Base-by-base conservation (phyloP, 257 asterid species). In the Nicotiana benthamiana region DNA sequence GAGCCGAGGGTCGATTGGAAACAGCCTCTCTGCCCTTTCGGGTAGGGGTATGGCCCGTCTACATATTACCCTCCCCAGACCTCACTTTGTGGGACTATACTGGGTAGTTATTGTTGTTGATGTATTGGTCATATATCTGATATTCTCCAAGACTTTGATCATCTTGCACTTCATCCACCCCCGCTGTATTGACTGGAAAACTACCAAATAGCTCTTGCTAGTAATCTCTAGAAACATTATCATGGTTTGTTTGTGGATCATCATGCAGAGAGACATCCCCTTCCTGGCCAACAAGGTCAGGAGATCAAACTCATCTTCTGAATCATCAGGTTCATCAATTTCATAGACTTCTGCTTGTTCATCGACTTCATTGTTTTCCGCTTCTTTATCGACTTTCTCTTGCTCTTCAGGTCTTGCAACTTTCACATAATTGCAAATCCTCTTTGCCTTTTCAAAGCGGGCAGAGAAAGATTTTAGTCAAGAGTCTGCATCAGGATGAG, bases 121-220 rank as follows among this genome's bases (percentile, higher is more conserved):
- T 91, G 53, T 80, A 84, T 10, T 93, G 92, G 77, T 94, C 98
- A 76, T 90, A 92, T 63, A 95, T 93, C 85, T 93, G 87, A 81
- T 89, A 95, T 75, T 85, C 97, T 78, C 88, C 97, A 74, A 86
- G 90, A 60, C 75, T 85, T 9, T 83, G 88, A 80, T 88, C 84
- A 70, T 86, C 88, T 72, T 36, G 82, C 88, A 83, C 57, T 65
- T 82, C 92, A 82, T 83, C 84, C 48, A 78, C 87, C 20, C 83
- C 90, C 15, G 54, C 85, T 66, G 86, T 87, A 48, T 85, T 87
- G 30, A 85, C 87, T 27, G 97, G 93, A 56, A 91, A 95, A 85
- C 92, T 87, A 18, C 91, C 97, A 83, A 95, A 95, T 28, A 95
- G 99, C 63, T 91, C 94, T 80, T 92, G 99, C 61, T 93, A 93